These are phyloP conservation scores for Quercus cerris DNA, from an alignment of 306 rosid genomes.

Conservation along the genomic window DNA sequence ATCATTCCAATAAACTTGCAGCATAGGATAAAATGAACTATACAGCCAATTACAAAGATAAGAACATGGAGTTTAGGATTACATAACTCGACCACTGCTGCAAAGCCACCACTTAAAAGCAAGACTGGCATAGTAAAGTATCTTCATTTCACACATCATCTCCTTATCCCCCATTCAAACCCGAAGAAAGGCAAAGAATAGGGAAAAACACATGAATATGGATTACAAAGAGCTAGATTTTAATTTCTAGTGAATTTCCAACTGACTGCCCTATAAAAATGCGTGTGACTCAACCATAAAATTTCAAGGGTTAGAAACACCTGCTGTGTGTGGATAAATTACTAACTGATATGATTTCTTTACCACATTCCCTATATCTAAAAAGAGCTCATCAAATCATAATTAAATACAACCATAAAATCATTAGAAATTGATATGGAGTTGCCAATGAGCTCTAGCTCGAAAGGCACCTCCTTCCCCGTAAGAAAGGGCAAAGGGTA, in stretches of 20 bases:
- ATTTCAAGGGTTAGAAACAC: not conserved
- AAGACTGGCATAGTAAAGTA: not conserved
- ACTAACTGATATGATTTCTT: not conserved
- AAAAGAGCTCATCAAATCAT: not conserved
- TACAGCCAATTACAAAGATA: not conserved
- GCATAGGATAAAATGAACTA: not conserved
- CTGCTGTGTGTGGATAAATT: not conserved
- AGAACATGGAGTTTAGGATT: not conserved
- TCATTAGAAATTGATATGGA: too few species aligned
- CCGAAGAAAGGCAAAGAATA: too few species aligned
- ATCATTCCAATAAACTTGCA: not conserved
- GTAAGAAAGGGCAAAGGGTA: too few species aligned
- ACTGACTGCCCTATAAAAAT: not conserved
- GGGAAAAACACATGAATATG: not conserved
- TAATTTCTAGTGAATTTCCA: not conserved
- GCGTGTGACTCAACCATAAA: not conserved
- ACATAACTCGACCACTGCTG: not conserved
- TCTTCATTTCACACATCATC: not conserved
- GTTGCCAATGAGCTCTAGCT: too few species aligned
- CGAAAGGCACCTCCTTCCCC: too few species aligned
- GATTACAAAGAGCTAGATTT: not conserved
- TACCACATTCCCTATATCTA: not conserved
- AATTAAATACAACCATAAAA: not conserved
- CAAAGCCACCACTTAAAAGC: not conserved
- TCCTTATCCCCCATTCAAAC: too few species aligned